Conservation (phyloP, 768 basidiomycete species). For the Psilocybe sp. region DNA sequence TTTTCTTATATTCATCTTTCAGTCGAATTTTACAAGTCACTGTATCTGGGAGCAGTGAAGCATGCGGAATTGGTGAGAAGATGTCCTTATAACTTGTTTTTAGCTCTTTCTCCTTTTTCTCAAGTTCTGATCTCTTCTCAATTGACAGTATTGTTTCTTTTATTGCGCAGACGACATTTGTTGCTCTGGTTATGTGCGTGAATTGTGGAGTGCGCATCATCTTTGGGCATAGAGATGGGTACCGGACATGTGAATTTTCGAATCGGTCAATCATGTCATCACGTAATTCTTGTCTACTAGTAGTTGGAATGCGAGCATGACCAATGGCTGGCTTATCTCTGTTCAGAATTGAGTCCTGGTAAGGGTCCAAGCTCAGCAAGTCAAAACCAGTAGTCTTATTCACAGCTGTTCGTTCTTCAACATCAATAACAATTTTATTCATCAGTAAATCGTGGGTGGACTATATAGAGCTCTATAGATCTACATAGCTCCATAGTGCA, state of each 20-base stretch:
- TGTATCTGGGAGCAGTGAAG: conserved; percentile 18
- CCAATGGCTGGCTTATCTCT: neutral
- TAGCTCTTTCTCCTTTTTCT: too few species aligned
- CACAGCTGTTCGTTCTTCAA: conserved; percentile 9
- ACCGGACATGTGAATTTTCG: too few species aligned
- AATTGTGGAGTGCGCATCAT: too few species aligned
- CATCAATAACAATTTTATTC: conserved; percentile 34
- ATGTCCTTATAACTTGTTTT: conserved; percentile 16
- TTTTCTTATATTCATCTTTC: conserved; percentile 22
- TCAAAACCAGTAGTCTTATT: conserved; percentile 9
- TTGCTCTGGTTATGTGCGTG: neutral
- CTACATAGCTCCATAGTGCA: too few species aligned
- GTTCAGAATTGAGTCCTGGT: neutral
- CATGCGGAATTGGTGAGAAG: conserved; percentile 27
- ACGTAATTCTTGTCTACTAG: too few species aligned
- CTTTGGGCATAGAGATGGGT: too few species aligned
- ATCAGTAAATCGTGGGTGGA: too few species aligned
- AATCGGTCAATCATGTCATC: too few species aligned
- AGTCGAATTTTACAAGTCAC: conserved; percentile 20
- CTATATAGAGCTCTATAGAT: too few species aligned
- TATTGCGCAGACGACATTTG: neutral
- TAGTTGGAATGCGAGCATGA: neutral
- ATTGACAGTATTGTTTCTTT: neutral
- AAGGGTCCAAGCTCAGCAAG: neutral
- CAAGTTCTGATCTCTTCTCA: neutral